phyloP scores from a whole-genome alignment of 2,329 filamentous ascomycete species.

The Colletotrichum sp. region DNA sequence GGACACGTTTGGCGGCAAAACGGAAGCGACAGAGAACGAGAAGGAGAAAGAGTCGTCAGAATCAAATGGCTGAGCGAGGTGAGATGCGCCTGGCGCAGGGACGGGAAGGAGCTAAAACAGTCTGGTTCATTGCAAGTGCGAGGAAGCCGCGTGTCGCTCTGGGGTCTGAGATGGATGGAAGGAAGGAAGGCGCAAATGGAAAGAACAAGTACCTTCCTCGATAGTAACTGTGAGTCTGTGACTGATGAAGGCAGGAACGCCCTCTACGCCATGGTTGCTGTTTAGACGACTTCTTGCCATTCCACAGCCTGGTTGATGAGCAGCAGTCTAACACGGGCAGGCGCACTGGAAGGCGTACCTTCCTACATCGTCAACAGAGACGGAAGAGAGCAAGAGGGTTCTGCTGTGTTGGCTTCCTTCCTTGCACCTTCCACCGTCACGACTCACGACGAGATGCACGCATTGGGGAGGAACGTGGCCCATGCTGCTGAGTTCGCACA shows the following conservation, averaged over 20 bases:
- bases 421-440: neutral
- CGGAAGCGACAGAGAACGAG: neutral
- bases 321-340: neutral
- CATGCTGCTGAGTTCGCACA: neutral
- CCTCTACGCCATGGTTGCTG: neutral
- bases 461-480: neutral
- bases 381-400: neutral
- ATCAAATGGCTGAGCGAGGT: neutral
- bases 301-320: neutral
- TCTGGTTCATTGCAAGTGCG: neutral
- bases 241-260: neutral
- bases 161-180: neutral
- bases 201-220: neutral
- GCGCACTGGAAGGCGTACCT: neutral
- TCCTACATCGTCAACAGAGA: neutral
- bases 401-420: neutral
- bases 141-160: neutral
- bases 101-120: neutral
- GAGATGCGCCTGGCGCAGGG: neutral
- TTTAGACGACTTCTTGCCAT: neutral
- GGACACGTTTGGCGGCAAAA: neutral
- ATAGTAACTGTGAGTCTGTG: neutral
- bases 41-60: neutral
- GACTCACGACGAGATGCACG: neutral
- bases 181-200: neutral